Base-by-base conservation (phyloP, 495 filamentous ascomycete species). In the Penicillium parvum region DNA sequence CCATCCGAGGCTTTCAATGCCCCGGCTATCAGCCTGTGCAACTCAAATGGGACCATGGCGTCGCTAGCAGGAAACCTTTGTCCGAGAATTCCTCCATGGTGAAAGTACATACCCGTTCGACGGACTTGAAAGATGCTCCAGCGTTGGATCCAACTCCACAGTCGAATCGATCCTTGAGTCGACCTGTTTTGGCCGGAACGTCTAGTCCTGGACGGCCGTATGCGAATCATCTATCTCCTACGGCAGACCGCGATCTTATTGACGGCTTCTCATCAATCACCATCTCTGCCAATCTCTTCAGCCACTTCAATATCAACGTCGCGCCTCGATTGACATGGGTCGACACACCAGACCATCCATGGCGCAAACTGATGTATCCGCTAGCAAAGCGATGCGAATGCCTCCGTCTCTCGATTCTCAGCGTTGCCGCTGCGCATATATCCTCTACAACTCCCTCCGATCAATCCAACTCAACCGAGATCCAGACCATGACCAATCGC, bases 301-400 rank as follows among this genome's bases (percentile, higher is more conserved):
- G 26, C 10, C 39, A 41, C 8, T 41, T 41, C 26, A 32, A 32
- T 20, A 41, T 41, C 27, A 41, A 29, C 7, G 39, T 41, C n/a
- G 17, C 27, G 7, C 39, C 27, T 17, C 39, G 39, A 14, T 23
- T 41, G 8, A 41, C 39, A 9, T 41, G 39, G 27, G 27, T 41
- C n/a, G 39, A 41, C 19, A 18, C 19, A n/a, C 39, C 26, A 0
- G 39, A 32, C 14, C 39, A 41, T 29, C 39, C 39, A 4, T 41
- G 39, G 39, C 39, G 39, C 6, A 41, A 29, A 18, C 14, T 41
- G 3, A 41, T 41, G 12, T 18, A 12, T 4, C 39, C 39, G 10
- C 39, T 41, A 1, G 39, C 39, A 32, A 16, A 32, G 39, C 27
- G 28, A 4, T 41, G 26, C 7, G 6, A 9, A 7, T 41, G 27